Evolutionary conservation across 2,329 filamentous ascomycete genomes (phyloP), one percentile per base, ranked within the genome.

Genomic region (Biscogniauxia marginata): DNA sequence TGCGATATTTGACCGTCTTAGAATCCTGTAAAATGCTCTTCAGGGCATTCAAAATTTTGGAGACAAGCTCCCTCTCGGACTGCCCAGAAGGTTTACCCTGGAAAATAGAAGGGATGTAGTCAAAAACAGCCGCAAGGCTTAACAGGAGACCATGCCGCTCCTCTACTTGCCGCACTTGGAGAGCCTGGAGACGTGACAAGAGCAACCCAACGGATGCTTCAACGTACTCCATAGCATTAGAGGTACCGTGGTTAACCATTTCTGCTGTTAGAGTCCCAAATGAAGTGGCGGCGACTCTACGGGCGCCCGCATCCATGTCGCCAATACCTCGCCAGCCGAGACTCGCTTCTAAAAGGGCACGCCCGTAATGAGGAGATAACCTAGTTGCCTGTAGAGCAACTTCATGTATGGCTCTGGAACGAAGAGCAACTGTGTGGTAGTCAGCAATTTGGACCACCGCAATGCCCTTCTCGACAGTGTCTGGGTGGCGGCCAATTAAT

Each of bases 341-440:
- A 6, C 96, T 77, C 0, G 83, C 87, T 34, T 87, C 81, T 7
- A 91, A 74, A 3, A 97, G 74, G 1, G 89, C 86, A 48, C 81
- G 78, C 70, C 90, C 90, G 56, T 87, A 87, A 60, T 90, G 91
- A 1, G 77, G 65, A 24, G 86, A 84, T 4, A 98, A 75, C n/a
- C 75, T 77, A 0, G 90, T 84, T 0, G 89, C 88, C 39, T 81
- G 81, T 11, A 85, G 75, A 0, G 90, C 86, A 9, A 98, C 91
- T 48, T 93, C 84, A 44, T 86, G 81, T 65, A 96, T 87, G 3
- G 93, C 93, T 62, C 90, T 84, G 16, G 89, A 88, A 21, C 93
- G 84, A n/a, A 96, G 81, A 2, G 95, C 93, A 19, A 99, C 92
- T 39, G 91, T 85, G 70, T 96, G 92, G 68, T 97, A 99, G 69